Base-by-base conservation (phyloP, 1,284 basidiomycete genomes). In the Sparassis latifolia region DNA sequence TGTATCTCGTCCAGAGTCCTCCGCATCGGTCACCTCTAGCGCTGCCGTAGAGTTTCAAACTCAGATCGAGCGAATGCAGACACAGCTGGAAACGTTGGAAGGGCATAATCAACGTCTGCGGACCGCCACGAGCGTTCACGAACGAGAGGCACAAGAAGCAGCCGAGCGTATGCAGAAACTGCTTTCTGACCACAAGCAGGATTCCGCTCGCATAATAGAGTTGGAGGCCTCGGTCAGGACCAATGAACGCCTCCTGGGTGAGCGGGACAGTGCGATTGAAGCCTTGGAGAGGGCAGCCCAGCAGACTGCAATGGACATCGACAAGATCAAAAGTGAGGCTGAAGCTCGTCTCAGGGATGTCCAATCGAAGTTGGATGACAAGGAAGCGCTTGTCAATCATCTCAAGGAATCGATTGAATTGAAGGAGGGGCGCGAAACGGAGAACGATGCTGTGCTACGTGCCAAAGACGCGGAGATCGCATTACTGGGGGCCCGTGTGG, bases 381-480 rank as follows among this genome's bases (percentile, higher is more conserved):
- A 69, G 48, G 74, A 77, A 28, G 60, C 65, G 7, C 64, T 78
- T 31, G 62, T 76, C 28, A 64, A 65, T 47, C 74, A 71, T 54
- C 66, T 86, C 47, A 78, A 79, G 58, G 74, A 76, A 33, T 70
- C 74, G 2, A 68, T 80, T 32, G 73, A 74, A 43, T 70, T 67
- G n/a, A 78, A 82, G 56, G 76, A 81, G 53, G 74, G 69, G 9
- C 69, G 71, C 39, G 76, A 77, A 57, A 74, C 71, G 47, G 74
- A 84, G 59, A 78, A 71, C 48, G 71, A 77, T 42, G 70, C 74
- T 0, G 63, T 72, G 27, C 60, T 85, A 12, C 70, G 70, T 35
- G 70, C 77, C 7, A 84, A 84, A 62, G 73, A 80, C 45, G 69
- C 73, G 3, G 78, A 81, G 58, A 77, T 88, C 44, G 63, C 65